Conservation (phyloP, 179 eudicot species). For the Heliamphora pulchella region DNA sequence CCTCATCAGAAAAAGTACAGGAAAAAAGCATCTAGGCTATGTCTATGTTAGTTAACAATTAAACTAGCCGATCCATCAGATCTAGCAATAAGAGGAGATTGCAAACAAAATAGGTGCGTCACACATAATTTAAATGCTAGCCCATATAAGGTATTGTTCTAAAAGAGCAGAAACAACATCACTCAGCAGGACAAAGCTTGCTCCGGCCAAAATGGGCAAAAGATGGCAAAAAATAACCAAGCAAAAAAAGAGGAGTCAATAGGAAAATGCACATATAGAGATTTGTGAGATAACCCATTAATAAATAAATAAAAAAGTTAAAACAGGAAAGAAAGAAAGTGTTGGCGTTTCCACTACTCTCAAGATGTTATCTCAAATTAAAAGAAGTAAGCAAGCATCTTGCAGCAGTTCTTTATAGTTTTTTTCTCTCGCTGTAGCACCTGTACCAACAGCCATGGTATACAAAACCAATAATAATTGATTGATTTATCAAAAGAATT, state of each 20-base stretch:
- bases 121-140: neutral
- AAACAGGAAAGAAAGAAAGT: neutral
- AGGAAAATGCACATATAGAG: neutral
- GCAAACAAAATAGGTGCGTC: neutral
- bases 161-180: neutral
- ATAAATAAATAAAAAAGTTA: neutral
- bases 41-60: neutral
- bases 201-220: neutral
- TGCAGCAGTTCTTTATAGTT: neutral
- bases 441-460: neutral
- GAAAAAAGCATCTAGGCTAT: conserved; percentile 13
- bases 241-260: neutral
- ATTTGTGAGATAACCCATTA: neutral
- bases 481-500: neutral
- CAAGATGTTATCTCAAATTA: neutral
- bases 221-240: neutral
- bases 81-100: neutral
- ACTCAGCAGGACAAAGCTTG: neutral
- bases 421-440: neutral
- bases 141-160: neutral
- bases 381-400: neutral
- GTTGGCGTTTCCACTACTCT: neutral
- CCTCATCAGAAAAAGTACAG: conserved; percentile 81
- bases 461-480: neutral
- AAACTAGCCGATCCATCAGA: neutral